phyloP scores from a whole-genome alignment of 2,329 filamentous ascomycete species.

The Fusarium chuoi region DNA sequence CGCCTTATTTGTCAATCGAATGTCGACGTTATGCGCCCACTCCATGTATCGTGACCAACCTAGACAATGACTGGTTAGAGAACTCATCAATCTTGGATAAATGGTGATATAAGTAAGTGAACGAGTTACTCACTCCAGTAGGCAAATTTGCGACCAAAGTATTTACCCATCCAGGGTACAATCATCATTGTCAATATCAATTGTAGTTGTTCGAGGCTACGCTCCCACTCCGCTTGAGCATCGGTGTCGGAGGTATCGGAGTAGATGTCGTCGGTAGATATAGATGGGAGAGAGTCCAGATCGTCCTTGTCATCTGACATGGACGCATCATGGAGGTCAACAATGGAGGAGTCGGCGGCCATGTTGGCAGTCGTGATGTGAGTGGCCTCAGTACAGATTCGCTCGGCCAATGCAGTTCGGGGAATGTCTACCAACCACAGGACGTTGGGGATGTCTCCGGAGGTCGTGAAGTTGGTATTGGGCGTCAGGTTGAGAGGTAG shows the following conservation, averaged over 20 bases:
- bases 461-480: constrained; percentile 3
- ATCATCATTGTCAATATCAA: constrained; percentile 93
- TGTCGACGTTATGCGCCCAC: constrained; percentile 86
- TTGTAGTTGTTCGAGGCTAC: constrained; percentile 92
- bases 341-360: constrained; percentile 59
- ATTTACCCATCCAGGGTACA: constrained; percentile 94
- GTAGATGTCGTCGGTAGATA: constrained; percentile 65
- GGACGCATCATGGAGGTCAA: constrained; percentile 61
- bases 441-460: background rate
- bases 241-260: constrained; percentile 74
- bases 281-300: constrained; percentile 72
- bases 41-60: constrained; percentile 95
- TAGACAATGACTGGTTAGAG: constrained; percentile 51
- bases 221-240: constrained; percentile 94
- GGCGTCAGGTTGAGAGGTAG: background rate
- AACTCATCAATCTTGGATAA: background rate
- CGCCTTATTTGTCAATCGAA: constrained; percentile 71
- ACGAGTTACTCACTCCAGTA: constrained; percentile 81
- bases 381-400: background rate
- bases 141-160: constrained; percentile 91
- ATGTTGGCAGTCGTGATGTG: constrained; percentile 28
- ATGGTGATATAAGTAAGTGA: background rate
- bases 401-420: background rate
- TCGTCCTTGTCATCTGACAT: constrained; percentile 64
- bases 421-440: background rate